Evolutionary conservation across 2,329 filamentous ascomycete genomes (phyloP).

Genomic region (Cucurbitaria berberidis): DNA sequence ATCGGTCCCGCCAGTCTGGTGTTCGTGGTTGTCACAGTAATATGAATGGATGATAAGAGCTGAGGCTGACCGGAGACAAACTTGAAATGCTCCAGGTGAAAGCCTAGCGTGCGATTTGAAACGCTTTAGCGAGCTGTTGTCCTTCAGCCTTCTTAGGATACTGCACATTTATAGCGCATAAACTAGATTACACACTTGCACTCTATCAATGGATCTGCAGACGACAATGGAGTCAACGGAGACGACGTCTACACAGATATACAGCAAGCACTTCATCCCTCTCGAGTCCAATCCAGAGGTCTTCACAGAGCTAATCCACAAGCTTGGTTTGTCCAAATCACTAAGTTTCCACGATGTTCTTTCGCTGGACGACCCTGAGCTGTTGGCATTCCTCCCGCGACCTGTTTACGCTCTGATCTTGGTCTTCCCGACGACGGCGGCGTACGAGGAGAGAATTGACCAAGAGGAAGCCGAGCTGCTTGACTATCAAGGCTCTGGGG

Average conservation of each 20-base stretch:
- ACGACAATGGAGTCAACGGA: neutral
- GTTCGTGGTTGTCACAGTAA: too few relatives aligned
- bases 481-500: slow-evolving; percentile 67
- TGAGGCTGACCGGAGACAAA: neutral
- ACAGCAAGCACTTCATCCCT: slow-evolving; percentile 38
- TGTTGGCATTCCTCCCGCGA: slow-evolving; percentile 82
- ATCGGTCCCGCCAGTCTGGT: too few relatives aligned
- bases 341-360: slow-evolving; percentile 87
- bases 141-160: neutral
- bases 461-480: slow-evolving; percentile 68
- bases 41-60: neutral
- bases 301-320: slow-evolving; percentile 81
- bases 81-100: neutral
- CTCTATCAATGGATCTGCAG: neutral
- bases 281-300: slow-evolving; percentile 81
- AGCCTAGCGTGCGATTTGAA: neutral
- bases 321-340: slow-evolving; percentile 74
- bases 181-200: neutral
- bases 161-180: too few relatives aligned
- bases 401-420: slow-evolving; percentile 87
- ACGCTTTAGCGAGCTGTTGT: neutral
- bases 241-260: neutral
- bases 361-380: slow-evolving; percentile 79
- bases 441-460: slow-evolving; percentile 78
- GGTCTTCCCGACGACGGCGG: slow-evolving; percentile 80